phyloP scores from a whole-genome alignment of 345 rosid genomes.

The Eucalyptus regnans region DNA sequence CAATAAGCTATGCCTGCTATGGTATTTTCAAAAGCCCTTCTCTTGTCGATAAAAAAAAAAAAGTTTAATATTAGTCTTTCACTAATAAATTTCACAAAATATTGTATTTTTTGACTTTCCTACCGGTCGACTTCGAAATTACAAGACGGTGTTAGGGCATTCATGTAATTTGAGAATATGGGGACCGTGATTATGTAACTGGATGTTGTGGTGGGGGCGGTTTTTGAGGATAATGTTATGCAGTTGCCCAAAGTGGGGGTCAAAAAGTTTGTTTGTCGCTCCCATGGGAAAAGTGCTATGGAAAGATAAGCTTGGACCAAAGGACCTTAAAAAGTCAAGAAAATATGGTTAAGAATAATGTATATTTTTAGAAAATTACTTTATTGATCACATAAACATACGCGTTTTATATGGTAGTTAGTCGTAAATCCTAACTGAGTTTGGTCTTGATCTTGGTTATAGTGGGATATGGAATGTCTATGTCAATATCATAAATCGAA shows the following conservation, averaged over 20 bases:
- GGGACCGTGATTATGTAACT: not conserved
- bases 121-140: not conserved
- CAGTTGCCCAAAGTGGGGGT: not conserved
- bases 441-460: not conserved
- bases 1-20: fast-evolving
- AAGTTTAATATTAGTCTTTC: not conserved
- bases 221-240: not conserved
- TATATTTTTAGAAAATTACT: not conserved
- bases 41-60: too few species aligned
- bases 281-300: fast-evolving
- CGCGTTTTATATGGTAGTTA: not conserved
- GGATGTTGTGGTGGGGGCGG: not conserved
- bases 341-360: not conserved
- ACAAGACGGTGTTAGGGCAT: not conserved
- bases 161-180: too few species aligned
- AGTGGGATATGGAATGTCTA: not conserved
- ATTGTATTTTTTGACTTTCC: not conserved
- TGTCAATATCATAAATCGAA: not conserved
- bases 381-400: not conserved
- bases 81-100: not conserved
- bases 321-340: not conserved
- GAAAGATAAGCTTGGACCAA: not conserved
- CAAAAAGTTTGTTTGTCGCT: not conserved
- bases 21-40: not conserved
- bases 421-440: not conserved